Evolutionary conservation across 1,284 basidiomycete genomes (phyloP).

Genomic region (Papiliotrema laurentii): DNA sequence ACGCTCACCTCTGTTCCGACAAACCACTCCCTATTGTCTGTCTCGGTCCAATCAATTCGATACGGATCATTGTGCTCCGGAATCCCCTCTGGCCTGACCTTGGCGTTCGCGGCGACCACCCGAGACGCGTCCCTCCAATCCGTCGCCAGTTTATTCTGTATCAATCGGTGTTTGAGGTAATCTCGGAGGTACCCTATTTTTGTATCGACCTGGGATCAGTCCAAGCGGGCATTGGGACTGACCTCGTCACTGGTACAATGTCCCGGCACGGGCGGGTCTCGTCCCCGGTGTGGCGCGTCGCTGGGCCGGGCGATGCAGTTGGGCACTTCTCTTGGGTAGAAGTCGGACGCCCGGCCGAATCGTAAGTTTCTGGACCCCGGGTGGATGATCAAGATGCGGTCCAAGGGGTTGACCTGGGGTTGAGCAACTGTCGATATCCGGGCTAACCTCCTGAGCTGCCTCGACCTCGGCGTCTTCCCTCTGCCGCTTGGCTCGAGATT

Average conservation of each 20-base stretch:
- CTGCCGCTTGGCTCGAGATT: conserved; percentile 19
- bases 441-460: conserved; percentile 9
- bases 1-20: conserved; percentile 53
- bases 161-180: conserved; percentile 76
- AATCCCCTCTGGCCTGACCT: conserved; percentile 64
- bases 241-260: conserved; percentile 10
- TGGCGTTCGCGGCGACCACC: conserved; percentile 60
- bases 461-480: conserved; percentile 24
- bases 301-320: conserved; percentile 43
- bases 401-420: conserved; percentile 19
- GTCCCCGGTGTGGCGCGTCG: conserved; percentile 13
- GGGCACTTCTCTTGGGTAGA: conserved; percentile 45
- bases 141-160: conserved; percentile 78
- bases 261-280: conserved; percentile 27
- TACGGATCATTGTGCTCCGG: conserved; percentile 74
- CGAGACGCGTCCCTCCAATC: conserved; percentile 67
- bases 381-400: conserved; percentile 74
- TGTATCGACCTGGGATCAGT: conserved; percentile 57
- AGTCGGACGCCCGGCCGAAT: conserved; percentile 84
- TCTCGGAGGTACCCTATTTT: conserved; percentile 67
- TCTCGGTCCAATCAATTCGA: conserved; percentile 71
- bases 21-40: conserved; percentile 28
- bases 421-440: conserved; percentile 20
- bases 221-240: conserved; percentile 19
- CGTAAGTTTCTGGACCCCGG: conserved; percentile 83